Base-by-base conservation (phyloP, 805 yeast genomes). In the Zygotorulaspora chibaensis region DNA sequence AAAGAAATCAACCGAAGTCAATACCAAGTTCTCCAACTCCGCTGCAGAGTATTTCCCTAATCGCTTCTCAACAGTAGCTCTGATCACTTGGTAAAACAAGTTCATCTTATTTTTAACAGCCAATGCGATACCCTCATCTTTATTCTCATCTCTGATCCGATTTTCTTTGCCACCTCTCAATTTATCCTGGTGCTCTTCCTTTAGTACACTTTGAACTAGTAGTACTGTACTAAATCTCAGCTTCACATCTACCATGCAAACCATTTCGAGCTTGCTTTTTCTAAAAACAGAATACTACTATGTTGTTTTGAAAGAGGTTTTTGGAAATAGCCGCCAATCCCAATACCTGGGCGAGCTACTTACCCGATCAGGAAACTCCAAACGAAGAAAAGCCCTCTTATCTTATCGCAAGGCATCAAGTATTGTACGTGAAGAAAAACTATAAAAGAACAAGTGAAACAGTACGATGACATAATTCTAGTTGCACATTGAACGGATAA, bases 201-300 rank as follows among this genome's bases (percentile, higher is more conserved):
- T 34, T 26, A 54, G 36, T 12, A 37, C 47, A 15, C 23, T 30
- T 11, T 38, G 45, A 1, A 51, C 57, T 17, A 55, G 23, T 10
- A 29, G 33, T 10, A 57, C 43, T 11, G 56, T 50, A n/a, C 45
- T 47, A 8, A 35, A 40, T 29, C 48, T 48, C 11, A 57, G 30
- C 15, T 50, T 45, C 8, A 53, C 57, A 43, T 57, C 61, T 6
- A 51, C 52, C 18, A 50, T 44, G n/a, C 39, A 48, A 12, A 44
- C 48, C 61, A 52, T 52, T 35, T 30, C 35, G n/a, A 20, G 20
- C 11, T 8, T 16, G 7, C 13, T 13, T 27, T 20, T 29, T 29
- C 15, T 12, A 5, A 12, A 29, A 4, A 5, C 8, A 4, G n/a
- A 29, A 12, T 20, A 12, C 30, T 13, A 13, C 13, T 3, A 8